Percentiles rank a stretch among this genome's conserved stretches.
phyloP scores from a whole-genome alignment of 371 early-diverging fungal species.

The Mucor plumbeus region DNA sequence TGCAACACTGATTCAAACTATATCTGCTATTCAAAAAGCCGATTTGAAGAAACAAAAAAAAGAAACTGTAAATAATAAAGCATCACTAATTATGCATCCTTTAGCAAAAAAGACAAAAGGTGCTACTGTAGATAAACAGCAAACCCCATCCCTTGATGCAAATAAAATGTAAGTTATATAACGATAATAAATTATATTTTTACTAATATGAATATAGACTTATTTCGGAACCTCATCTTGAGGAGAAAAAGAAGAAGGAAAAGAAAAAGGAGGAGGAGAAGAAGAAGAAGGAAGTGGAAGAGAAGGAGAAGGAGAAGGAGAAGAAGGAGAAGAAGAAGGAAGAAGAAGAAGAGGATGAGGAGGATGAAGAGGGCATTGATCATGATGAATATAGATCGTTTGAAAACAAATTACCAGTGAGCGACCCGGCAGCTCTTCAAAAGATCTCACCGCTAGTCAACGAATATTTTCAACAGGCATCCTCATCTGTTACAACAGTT shows the following conservation, averaged over 20 bases:
- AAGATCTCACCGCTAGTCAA: constrained; percentile 34
- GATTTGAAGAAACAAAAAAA: neutral
- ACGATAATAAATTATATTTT: too few species aligned
- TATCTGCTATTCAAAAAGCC: neutral
- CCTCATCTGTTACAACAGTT: neutral
- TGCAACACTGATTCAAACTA: neutral
- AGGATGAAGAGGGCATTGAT: neutral
- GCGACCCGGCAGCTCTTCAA: constrained; percentile 36
- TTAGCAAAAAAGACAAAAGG: neutral
- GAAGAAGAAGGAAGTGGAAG: too few species aligned
- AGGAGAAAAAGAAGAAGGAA: too few species aligned
- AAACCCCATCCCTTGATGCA: neutral
- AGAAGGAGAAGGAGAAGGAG: too few species aligned
- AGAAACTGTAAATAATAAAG: neutral
- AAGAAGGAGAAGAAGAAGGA: too few species aligned
- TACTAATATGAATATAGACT: too few species aligned
- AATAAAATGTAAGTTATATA: constrained; percentile 4
- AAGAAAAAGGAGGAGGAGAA: too few species aligned
- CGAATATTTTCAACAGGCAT: constrained; percentile 14
- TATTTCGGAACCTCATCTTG: too few species aligned
- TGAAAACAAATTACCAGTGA: constrained; percentile 28
- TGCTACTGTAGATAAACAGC: neutral
- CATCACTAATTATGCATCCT: neutral
- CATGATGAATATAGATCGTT: neutral
- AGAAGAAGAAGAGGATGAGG: neutral